A percentile compares a stretch with the other conserved stretches of the same genome.
Conservation (phyloP, 2,329 filamentous ascomycete genomes). For the Neocatenulostroma microsporum region DNA sequence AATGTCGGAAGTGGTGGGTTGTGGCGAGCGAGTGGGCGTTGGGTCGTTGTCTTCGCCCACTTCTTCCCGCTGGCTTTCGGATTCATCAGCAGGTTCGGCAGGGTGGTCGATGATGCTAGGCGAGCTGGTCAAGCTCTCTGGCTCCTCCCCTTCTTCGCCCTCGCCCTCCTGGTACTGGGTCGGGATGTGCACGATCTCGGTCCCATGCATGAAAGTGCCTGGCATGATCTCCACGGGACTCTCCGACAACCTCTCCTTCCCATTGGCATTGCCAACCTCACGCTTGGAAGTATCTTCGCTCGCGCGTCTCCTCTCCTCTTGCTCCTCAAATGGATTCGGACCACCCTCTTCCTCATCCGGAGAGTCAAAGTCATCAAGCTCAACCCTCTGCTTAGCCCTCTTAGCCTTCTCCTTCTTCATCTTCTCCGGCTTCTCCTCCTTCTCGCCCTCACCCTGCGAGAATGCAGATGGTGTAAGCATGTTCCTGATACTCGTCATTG, state of each 20-base stretch:
- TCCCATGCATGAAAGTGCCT: conserved; percentile 31
- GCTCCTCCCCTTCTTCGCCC: conserved; percentile 16
- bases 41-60: conserved; percentile 20
- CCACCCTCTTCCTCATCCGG: conserved; percentile 38
- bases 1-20: conserved; percentile 4
- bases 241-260: conserved; percentile 46
- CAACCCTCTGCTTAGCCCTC: conserved; percentile 54
- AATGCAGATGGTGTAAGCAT: conserved; percentile 32
- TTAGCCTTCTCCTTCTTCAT: conserved; percentile 49
- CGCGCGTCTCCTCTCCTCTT: conserved; percentile 19
- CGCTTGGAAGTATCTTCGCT: not conserved
- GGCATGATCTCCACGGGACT: conserved; percentile 61
- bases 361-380: conserved; percentile 64
- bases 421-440: conserved; percentile 38
- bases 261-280: conserved; percentile 14
- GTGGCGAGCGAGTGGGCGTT: conserved; percentile 26
- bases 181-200: conserved; percentile 31
- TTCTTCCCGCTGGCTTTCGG: conserved; percentile 4
- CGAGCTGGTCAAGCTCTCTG: conserved; percentile 22
- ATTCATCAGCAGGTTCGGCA: conserved; percentile 11
- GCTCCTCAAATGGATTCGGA: conserved; percentile 36
- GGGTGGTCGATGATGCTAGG: conserved; percentile 26
- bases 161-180: conserved; percentile 17
- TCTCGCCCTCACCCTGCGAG: no score
- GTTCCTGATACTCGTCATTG: conserved; percentile 34